Percentiles rank a stretch among this genome's conserved stretches.
Conservation (phyloP, 1,284 basidiomycete species). For the Boletus semigastroideus region DNA sequence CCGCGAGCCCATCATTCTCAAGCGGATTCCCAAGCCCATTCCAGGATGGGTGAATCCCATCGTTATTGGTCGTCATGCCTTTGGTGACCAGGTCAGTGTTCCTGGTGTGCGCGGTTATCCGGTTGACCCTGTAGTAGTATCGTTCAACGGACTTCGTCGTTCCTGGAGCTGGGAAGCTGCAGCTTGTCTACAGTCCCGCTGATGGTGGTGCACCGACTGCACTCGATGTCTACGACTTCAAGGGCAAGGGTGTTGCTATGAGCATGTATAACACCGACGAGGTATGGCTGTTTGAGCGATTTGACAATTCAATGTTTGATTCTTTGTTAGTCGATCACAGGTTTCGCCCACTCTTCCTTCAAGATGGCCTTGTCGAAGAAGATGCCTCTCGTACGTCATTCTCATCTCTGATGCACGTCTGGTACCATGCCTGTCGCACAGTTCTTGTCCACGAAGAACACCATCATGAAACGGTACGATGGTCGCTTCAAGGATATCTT, state of each 20-base stretch:
- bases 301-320: conserved; percentile 3
- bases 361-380: conserved; percentile 98
- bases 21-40: conserved; percentile 88
- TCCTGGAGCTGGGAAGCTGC: conserved; percentile 86
- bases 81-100: conserved; percentile 78
- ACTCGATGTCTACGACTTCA: conserved; percentile 89
- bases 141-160: conserved; percentile 88
- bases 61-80: conserved; percentile 95
- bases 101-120: conserved; percentile 7
- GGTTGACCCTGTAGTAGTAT: conserved; percentile 51
- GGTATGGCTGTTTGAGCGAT: conserved; percentile 37
- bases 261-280: conserved; percentile 97
- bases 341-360: conserved; percentile 97
- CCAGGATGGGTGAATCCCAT: conserved; percentile 98
- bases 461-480: conserved; percentile 95
- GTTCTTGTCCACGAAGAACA: conserved; percentile 99
- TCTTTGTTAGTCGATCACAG: conserved; percentile 72
- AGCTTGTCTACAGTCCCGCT: conserved; percentile 82
- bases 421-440: conserved; percentile 23
- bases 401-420: conserved; percentile 4
- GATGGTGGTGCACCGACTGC: conserved; percentile 65
- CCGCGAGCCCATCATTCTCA: conserved; percentile 95
- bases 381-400: conserved; percentile 71
- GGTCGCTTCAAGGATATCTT: conserved; percentile 99
- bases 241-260: conserved; percentile 85